Conservation (phyloP, 75 land plant species). For the Selaginella moellendorffii region DNA sequence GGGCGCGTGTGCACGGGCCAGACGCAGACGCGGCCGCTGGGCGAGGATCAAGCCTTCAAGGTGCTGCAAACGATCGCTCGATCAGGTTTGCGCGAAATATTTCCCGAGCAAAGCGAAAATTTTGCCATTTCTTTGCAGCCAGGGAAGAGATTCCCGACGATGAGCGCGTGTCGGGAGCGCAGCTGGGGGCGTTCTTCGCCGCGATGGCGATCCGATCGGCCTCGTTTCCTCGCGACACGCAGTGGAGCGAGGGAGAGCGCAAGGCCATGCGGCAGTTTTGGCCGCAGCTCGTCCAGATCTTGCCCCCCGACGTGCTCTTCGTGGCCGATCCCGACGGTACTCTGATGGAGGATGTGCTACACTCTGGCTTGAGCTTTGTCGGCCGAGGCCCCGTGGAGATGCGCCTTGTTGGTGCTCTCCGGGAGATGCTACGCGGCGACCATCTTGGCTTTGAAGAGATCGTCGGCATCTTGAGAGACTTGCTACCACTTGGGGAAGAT, state of each 20-base stretch:
- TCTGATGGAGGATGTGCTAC: constrained; percentile 45
- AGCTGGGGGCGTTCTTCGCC: constrained; percentile 94
- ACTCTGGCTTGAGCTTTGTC: constrained; percentile 44
- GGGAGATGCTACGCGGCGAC: constrained; percentile 80
- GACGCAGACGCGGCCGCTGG: constrained; percentile 74
- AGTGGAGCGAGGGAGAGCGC: constrained; percentile 94
- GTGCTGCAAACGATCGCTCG: constrained; percentile 70
- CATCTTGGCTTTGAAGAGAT: constrained; percentile 96
- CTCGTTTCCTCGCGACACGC: constrained; percentile 75
- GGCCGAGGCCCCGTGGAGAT: constrained; percentile 54
- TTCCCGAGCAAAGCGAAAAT: too few relatives aligned
- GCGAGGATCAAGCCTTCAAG: constrained; percentile 61
- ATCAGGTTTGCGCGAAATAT: too few relatives aligned
- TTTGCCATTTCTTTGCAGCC: too few relatives aligned
- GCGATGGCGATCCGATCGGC: constrained; percentile 89
- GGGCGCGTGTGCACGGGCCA: constrained; percentile 93
- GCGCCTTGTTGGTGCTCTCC: constrained; percentile 89
- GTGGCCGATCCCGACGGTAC: constrained; percentile 96
- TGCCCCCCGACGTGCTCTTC: constrained; percentile 78
- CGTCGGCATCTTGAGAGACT: constrained; percentile 56
- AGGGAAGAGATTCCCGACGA: constrained; percentile 68
- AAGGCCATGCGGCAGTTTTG: constrained; percentile 64
- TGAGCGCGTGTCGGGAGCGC: constrained; percentile 72
- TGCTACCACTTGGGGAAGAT: constrained; percentile 41
- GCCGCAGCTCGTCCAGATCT: constrained; percentile 54